These are phyloP conservation scores for Camellia oleifera DNA, from an alignment of 179 eudicot species.

Conservation along the genomic window DNA sequence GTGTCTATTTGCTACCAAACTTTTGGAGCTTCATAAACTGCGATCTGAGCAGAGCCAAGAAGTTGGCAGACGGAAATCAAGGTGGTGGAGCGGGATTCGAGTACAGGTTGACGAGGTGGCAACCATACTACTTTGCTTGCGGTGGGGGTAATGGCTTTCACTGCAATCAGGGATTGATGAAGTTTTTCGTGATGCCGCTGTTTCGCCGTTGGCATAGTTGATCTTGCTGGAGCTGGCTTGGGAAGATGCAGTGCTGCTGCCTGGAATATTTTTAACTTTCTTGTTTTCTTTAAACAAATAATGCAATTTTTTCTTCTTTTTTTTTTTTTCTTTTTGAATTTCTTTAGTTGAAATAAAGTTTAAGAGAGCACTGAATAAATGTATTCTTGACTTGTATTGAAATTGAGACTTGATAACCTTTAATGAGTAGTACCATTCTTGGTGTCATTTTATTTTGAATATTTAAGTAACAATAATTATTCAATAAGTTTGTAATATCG, in stretches of 20 bases:
- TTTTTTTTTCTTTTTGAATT: too few species aligned
- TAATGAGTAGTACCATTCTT: neutral
- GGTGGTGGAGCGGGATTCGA: conserved; percentile 50
- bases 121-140: conserved; percentile 57
- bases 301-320: too few species aligned
- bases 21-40: conserved; percentile 49
- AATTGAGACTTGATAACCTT: neutral
- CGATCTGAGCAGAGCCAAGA: conserved; percentile 40
- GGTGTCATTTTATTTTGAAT: neutral
- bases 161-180: conserved; percentile 52
- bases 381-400: neutral
- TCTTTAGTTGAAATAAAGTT: too few species aligned
- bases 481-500: too few species aligned
- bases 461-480: neutral
- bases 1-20: conserved; percentile 49
- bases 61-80: conserved; percentile 31
- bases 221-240: too few species aligned
- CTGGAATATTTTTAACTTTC: too few species aligned
- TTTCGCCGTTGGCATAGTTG: conserved; percentile 18
- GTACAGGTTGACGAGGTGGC: conserved; percentile 44
- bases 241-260: too few species aligned
- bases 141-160: conserved; percentile 56
- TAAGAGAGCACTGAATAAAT: too few species aligned
- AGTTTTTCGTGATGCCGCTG: conserved; percentile 51
- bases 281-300: too few species aligned